Conservation (phyloP, 306 rosid species). For the Corylus heterophylla region DNA sequence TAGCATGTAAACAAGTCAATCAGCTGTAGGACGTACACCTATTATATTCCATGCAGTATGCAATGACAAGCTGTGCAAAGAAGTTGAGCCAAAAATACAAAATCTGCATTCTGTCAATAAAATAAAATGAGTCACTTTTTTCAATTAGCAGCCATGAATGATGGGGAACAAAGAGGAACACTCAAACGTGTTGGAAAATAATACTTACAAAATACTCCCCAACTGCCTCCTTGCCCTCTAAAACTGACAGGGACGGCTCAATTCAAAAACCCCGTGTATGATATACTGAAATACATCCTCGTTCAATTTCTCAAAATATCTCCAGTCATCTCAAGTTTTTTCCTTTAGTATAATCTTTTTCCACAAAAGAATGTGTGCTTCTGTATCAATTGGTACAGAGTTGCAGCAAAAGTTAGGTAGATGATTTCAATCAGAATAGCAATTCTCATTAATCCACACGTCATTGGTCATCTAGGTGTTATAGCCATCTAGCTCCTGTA, state of each 20-base stretch:
- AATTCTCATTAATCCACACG: slow-evolving; percentile 1
- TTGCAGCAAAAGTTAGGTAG: background rate
- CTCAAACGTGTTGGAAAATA: background rate
- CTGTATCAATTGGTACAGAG: background rate
- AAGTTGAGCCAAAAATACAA: background rate
- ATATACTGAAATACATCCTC: background rate
- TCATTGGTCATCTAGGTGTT: slow-evolving; percentile 3
- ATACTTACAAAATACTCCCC: background rate
- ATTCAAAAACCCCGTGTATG: background rate
- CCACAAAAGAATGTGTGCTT: background rate
- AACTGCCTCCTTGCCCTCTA: background rate
- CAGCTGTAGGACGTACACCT: background rate
- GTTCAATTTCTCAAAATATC: background rate
- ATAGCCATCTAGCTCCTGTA: slow-evolving; percentile 25
- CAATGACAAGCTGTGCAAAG: background rate
- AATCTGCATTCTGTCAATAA: background rate
- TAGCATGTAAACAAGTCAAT: background rate
- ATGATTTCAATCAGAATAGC: background rate
- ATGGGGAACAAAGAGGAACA: background rate
- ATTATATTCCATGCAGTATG: background rate
- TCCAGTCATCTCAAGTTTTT: background rate
- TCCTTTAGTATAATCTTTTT: background rate
- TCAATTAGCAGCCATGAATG: background rate
- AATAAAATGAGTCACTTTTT: background rate
- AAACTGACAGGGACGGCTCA: background rate